These are phyloP conservation scores for Hypholoma fasciculare DNA, from an alignment of 768 basidiomycete genomes.

Conservation along the genomic window DNA sequence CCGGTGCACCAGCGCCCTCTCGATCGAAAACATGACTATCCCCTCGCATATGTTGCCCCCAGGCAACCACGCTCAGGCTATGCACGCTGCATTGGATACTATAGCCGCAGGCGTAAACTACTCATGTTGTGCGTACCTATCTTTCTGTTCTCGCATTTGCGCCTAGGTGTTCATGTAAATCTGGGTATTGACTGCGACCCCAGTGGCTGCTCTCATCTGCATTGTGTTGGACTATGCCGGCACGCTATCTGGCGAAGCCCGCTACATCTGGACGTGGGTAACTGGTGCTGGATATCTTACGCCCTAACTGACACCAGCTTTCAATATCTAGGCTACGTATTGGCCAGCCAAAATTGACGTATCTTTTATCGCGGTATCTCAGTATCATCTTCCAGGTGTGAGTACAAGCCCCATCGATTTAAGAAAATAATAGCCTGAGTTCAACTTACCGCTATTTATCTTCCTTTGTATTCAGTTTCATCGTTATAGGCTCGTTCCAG, in stretches of 20 bases:
- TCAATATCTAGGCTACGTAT: neutral
- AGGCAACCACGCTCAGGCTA: no score
- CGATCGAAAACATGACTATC: no score
- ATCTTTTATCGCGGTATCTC: neutral
- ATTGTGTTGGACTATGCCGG: neutral
- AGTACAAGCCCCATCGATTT: neutral
- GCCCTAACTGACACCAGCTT: neutral
- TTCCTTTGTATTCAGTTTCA: neutral
- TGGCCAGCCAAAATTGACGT: neutral
- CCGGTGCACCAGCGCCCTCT: no score
- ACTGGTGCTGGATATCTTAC: neutral
- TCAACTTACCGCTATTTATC: neutral
- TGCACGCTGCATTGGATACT: no score
- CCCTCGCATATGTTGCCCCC: no score
- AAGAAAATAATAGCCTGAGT: neutral
- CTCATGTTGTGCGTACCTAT: no score
- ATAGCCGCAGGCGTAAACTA: no score
- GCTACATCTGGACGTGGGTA: neutral
- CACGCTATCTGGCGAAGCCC: neutral
- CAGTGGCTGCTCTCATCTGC: neutral
- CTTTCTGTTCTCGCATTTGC: no score
- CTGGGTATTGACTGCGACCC: no score
- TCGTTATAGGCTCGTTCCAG: neutral
- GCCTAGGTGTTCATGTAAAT: no score
- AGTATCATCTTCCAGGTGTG: neutral